Conservation (phyloP, 2,329 filamentous ascomycete genomes). For the Aspergillus ibericus region DNA sequence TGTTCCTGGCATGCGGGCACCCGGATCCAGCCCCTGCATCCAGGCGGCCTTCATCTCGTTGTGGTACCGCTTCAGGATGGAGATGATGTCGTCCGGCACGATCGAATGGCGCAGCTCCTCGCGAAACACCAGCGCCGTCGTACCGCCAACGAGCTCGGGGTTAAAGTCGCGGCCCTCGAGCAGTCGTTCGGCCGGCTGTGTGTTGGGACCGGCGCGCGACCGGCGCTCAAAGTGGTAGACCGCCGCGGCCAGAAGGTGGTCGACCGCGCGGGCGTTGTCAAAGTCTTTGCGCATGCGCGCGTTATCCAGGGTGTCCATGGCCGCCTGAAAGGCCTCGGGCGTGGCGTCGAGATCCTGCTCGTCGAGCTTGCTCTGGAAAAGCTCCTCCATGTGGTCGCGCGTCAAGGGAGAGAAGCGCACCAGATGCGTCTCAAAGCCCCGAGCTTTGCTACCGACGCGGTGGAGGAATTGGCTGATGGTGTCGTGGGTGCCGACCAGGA, state of each 20-base stretch:
- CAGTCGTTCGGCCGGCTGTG: constrained; percentile 2
- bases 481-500: constrained; percentile 14
- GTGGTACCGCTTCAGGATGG: constrained; percentile 19
- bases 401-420: constrained; percentile 16
- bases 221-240: constrained; percentile 17
- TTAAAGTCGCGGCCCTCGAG: constrained; percentile 18
- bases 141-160: constrained; percentile 7
- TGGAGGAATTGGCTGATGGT: constrained; percentile 15
- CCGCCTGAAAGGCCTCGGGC: constrained; percentile 17
- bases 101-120: constrained; percentile 19
- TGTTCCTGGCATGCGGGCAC: constrained; percentile 12
- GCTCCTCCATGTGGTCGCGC: constrained; percentile 16
- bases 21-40: constrained; percentile 17
- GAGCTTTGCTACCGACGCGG: constrained; percentile 5
- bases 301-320: constrained; percentile 17
- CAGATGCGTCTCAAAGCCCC: constrained; percentile 6
- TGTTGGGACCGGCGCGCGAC: background rate
- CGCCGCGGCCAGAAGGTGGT: constrained; percentile 19
- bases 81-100: constrained; percentile 21
- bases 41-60: constrained; percentile 22
- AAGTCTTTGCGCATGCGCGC: constrained; percentile 22
- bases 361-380: constrained; percentile 16
- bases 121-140: constrained; percentile 12
- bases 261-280: constrained; percentile 19
- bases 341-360: constrained; percentile 19